Evolutionary conservation across 2,329 filamentous ascomycete species (phyloP), one percentile per base, ranked within the genome.

Genomic region (Aphanocladium album): DNA sequence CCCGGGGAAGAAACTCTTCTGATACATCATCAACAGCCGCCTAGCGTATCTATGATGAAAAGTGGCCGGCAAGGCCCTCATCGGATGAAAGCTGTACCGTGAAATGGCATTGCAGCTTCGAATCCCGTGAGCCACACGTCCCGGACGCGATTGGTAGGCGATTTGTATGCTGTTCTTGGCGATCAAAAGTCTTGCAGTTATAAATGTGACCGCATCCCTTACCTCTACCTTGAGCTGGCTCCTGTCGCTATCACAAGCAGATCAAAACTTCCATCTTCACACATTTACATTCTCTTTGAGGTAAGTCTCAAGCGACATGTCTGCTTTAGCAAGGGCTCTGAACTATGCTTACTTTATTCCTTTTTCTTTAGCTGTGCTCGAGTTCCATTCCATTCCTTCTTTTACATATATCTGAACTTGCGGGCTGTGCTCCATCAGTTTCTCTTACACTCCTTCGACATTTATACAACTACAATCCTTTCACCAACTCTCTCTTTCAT

Each of bases 371-470:
- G 58, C 58, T 60, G 58, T 60, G 58, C 58, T 60, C 58, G 25
- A 47, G 5, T 37, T 55, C 33, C 47, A 33, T 60, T 54, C 11
- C 62, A 63, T 62, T 66, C 64, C 62, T 67, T 67, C 60, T 30
- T 33, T 60, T 41, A 55, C 25, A 47, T 49, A 27, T 64, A 55
- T 62, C 58, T 60, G 53, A 60, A 60, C 60, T 61, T 56, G 43
- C 61, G 64, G 66, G 65, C 63, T 69, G 66, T 62, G 67, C 67
- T 67, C 65, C 58, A 54, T 35, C 8, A 30, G 16, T 55, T 60
- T 30, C 51, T 41, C n/a, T 8, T 19, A 49, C 45, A n/a, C 21
- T 78, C 78, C 37, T 49, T 69, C 61, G 65, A 62, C 43, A 37
- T 57, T 60, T 56, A 43, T 41, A 49, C 39, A 41, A 3, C 43